Base-by-base conservation (phyloP, 2,329 filamentous ascomycete species). In the Magnaporthiopsis incrustans region DNA sequence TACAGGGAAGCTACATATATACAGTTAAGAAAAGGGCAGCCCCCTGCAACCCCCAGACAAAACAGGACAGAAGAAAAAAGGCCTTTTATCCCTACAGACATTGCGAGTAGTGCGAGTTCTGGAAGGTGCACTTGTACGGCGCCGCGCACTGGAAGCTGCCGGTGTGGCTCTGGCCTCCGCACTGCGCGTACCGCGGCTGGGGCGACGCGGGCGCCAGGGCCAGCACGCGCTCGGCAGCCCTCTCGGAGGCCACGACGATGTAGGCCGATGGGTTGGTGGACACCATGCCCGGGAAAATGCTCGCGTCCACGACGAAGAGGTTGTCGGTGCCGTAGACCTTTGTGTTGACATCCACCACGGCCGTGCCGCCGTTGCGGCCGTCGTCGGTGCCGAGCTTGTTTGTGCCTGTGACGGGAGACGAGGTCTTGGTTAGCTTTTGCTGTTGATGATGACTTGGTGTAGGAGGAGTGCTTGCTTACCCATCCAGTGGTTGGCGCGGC, bases 171-270 rank as follows among this genome's bases (percentile, higher is more conserved):
- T 26, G 32, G 3, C 64, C 64, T 26, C 64, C 64, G 59, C 64
- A 65, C 56, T 65, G 64, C 18, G 26, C 27, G 56, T 60, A 57
- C 8, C n/a, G 30, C 32, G 61, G 56, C 27, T 58, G 62, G 2
- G 57, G 57, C 4, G 57, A 26, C 8, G 64, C 57, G 22, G 62
- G 57, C 38, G 68, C 65, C 26, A 82, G 70, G 18, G 78, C 80
- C 18, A 83, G 69, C 66, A 83, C 82, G 68, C 75, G 80, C 67
- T 77, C 77, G 15, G 78, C 78, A 18, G 82, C 83, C 30, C 80
- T 78, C 73, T 87, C 85, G n/a, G 84, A 81, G 53, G 79, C 82
- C 44, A 82, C 77, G 70, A 87, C 82, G 69, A 87, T 82, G 18
- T 82, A 77, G 0, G 83, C 81, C 38, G 82, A 81, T 2, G 84